Evolutionary conservation across 768 basidiomycete species (phyloP).

Genomic region (Dentipellis fragilis): DNA sequence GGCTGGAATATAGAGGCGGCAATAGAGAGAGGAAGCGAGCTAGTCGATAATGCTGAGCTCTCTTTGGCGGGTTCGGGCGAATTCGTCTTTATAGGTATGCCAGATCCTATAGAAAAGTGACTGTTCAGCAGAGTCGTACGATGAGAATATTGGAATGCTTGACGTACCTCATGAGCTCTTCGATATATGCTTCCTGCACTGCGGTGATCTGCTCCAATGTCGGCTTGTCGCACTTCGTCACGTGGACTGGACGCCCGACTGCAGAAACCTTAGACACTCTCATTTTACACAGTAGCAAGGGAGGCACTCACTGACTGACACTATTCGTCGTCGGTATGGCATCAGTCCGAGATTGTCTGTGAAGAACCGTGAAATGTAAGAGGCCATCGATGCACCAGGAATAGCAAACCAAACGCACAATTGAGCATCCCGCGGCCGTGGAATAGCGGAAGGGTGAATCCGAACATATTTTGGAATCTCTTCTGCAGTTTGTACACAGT

Average conservation of each 20-base stretch:
- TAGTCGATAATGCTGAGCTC: constrained; percentile 74
- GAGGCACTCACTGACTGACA: constrained; percentile 80
- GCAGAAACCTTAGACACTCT: not conserved
- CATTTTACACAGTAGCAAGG: not conserved
- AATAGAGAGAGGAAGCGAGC: not conserved
- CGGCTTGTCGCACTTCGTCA: constrained; percentile 68
- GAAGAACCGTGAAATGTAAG: not conserved
- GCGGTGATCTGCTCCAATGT: constrained; percentile 70
- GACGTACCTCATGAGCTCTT: constrained; percentile 72
- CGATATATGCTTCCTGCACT: constrained; percentile 81
- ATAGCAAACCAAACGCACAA: constrained; percentile 39
- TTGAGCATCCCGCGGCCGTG: constrained; percentile 93
- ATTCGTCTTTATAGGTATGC: constrained; percentile 92
- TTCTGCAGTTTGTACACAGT: constrained; percentile 80
- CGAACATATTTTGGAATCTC: constrained; percentile 85
- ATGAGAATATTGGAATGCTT: constrained; percentile 17
- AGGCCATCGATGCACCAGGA: not conserved
- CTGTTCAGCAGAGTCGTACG: not conserved
- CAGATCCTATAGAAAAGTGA: constrained; percentile 56
- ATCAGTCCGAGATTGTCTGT: constrained; percentile 90
- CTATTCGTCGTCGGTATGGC: constrained; percentile 91
- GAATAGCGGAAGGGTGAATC: constrained; percentile 95
- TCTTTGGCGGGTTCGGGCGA: constrained; percentile 71
- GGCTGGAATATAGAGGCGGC: too few relatives aligned
- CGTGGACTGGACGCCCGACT: constrained; percentile 89